These are phyloP conservation scores for Rhodotorula sp. DNA, from an alignment of 1,284 basidiomycete genomes.

Conservation along the genomic window DNA sequence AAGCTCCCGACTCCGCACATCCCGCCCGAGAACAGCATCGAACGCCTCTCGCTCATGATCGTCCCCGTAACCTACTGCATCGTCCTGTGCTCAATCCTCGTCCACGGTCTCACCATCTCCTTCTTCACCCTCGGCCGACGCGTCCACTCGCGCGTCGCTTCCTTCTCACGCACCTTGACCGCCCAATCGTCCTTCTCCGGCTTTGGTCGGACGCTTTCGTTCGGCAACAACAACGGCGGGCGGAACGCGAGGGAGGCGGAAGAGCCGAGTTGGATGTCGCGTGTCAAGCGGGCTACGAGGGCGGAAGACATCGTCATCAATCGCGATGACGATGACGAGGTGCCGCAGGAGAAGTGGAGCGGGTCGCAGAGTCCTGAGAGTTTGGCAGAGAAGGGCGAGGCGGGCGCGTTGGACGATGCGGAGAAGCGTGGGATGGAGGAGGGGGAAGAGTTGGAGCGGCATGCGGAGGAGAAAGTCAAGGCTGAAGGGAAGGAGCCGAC, in stretches of 20 bases:
- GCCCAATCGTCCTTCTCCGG: constrained; percentile 50
- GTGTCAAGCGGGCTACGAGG: constrained; percentile 64
- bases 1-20: constrained; percentile 62
- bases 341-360: constrained; percentile 6
- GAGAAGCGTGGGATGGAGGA: constrained; percentile 8
- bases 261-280: constrained; percentile 71
- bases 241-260: constrained; percentile 5
- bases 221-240: constrained; percentile 4
- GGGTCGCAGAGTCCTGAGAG: constrained; percentile 27
- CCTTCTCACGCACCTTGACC: constrained; percentile 72
- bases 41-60: constrained; percentile 69
- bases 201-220: constrained; percentile 20
- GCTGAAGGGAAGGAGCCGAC: constrained; percentile 5
- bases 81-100: constrained; percentile 75
- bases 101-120: constrained; percentile 82
- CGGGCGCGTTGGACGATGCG: background rate
- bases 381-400: constrained; percentile 27
- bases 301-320: constrained; percentile 79
- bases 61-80: constrained; percentile 89
- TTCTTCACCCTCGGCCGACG: constrained; percentile 85
- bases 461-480: constrained; percentile 1
- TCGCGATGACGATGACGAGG: constrained; percentile 57
- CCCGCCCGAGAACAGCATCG: constrained; percentile 62
- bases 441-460: constrained; percentile 5
- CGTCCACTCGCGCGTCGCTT: constrained; percentile 82